Base-by-base conservation (phyloP, 495 filamentous ascomycete species). In the Lasiosphaeria ovina region DNA sequence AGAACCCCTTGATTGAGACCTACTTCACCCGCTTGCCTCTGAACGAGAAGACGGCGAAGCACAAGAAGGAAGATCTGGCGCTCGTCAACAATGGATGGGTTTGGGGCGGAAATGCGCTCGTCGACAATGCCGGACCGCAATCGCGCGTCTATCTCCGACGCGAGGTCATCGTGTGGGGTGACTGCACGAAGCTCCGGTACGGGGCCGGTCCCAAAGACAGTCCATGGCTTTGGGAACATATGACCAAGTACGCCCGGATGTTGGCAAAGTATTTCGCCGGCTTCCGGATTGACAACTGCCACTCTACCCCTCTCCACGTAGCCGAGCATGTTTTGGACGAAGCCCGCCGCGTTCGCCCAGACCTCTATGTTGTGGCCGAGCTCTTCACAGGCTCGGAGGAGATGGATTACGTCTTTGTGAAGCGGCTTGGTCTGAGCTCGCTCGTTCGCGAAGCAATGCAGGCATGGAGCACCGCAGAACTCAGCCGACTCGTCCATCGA, bases 71-170 rank as follows among this genome's bases (percentile, higher is more conserved):
- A 58, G 85, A 89, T 51, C 76, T 98, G 38, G 90, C 91, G 3
- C 75, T 99, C 16, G 93, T 88, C 35, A 97, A 97, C 75, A 99
- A 99, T 69, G 95, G 95, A 59, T 99, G 95, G 95, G 91, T 98
- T 17, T 99, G 95, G 95, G 92, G 90, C 62, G 92, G 94, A 12
- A 92, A 96, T 69, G 92, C 92, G 0, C 83, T 98, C 74, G 85
- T 89, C 32, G 95, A 99, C 73, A 93, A 97, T 70, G 95, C 95
- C 16, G 95, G 95, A 0, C 88, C 90, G 0, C 73, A 89, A 45
- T 97, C 93, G 3, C 88, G 87, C 45, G 90, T 93, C 40, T 99
- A 99, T 66, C 82, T 98, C 6, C 86, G 92, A 31, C 85, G 95
- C 47, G 92, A 99, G 72, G 91, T 99, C 53, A 98, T 99, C 63